Percentiles rank a stretch among this genome's conserved stretches.
phyloP scores from a whole-genome alignment of 352 stramenopile genomes.

The Globisporangium sylvaticum region DNA sequence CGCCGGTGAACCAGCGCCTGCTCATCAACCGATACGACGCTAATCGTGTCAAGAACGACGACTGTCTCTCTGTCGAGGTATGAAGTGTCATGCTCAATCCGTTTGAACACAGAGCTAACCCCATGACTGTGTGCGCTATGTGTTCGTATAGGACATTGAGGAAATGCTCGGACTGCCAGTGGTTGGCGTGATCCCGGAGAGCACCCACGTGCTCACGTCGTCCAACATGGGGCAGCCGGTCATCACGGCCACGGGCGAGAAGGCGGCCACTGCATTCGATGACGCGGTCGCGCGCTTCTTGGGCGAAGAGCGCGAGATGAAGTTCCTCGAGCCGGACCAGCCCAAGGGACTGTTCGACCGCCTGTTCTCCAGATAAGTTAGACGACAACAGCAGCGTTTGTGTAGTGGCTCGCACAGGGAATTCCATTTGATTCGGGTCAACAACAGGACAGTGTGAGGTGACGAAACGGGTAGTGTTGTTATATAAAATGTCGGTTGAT shows the following conservation, averaged over 20 bases:
- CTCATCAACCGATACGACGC: conserved; percentile 92
- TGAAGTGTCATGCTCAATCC: background rate
- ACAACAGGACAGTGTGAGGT: background rate
- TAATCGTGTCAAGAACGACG: conserved; percentile 84
- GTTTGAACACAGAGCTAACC: background rate
- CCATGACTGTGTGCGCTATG: background rate
- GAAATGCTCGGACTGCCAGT: conserved; percentile 90
- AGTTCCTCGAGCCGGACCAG: conserved; percentile 82
- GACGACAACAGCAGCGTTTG: background rate
- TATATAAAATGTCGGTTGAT: conserved; percentile 9
- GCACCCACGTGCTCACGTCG: conserved; percentile 86
- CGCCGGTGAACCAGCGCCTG: conserved; percentile 76
- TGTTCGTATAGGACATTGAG: conserved; percentile 73
- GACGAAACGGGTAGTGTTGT: background rate
- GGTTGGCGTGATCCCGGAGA: conserved; percentile 90
- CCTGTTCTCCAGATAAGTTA: conserved; percentile 49
- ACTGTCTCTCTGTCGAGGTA: conserved; percentile 86
- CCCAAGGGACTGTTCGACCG: conserved; percentile 78
- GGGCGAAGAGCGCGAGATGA: conserved; percentile 81
- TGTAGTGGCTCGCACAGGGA: background rate
- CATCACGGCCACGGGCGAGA: conserved; percentile 72
- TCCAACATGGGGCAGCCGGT: conserved; percentile 93
- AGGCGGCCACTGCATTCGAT: conserved; percentile 78
- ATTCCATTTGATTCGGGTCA: background rate
- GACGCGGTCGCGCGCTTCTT: conserved; percentile 90